Conservation (phyloP, 192 early-diverging fungal species). For the Phlyctochytrium planicorne region DNA sequence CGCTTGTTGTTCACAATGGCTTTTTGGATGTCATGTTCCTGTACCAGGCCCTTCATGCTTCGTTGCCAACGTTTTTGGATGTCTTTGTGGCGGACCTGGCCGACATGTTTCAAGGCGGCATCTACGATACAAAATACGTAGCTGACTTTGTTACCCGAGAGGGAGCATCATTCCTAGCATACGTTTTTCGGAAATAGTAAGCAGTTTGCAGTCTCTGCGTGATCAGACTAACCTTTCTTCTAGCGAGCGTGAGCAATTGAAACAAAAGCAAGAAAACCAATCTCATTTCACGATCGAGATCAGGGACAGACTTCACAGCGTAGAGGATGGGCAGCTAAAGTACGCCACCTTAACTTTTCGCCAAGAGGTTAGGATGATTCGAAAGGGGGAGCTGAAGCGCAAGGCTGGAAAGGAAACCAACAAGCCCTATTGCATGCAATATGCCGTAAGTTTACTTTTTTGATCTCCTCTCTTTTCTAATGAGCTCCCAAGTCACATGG, state of each 20-base stretch:
- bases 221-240: slow-evolving; percentile 1
- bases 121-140: slow-evolving; percentile 93
- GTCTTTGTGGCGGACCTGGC: slow-evolving; percentile 74
- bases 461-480: slow-evolving; percentile 5
- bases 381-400: slow-evolving; percentile 9
- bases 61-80: slow-evolving; percentile 67
- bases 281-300: slow-evolving; percentile 21
- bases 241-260: slow-evolving; percentile 32
- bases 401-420: slow-evolving; percentile 9
- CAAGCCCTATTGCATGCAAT: slow-evolving; percentile 72
- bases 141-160: slow-evolving; percentile 69
- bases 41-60: slow-evolving; percentile 83
- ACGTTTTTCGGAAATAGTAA: slow-evolving; percentile 64
- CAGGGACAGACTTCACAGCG: slow-evolving; percentile 15
- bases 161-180: slow-evolving; percentile 64
- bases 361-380: background rate
- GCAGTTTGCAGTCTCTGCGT: slow-evolving; percentile 2
- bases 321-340: background rate
- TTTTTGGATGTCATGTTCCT: slow-evolving; percentile 90
- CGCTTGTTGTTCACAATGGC: slow-evolving; percentile 92
- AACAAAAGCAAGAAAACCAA: background rate
- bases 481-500: slow-evolving; percentile 63
- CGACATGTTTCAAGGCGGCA: slow-evolving; percentile 81
- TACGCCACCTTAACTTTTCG: background rate
- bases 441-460: slow-evolving; percentile 66